Base-by-base conservation (phyloP, 2,329 filamentous ascomycete genomes). In the Calonectria crousiana region DNA sequence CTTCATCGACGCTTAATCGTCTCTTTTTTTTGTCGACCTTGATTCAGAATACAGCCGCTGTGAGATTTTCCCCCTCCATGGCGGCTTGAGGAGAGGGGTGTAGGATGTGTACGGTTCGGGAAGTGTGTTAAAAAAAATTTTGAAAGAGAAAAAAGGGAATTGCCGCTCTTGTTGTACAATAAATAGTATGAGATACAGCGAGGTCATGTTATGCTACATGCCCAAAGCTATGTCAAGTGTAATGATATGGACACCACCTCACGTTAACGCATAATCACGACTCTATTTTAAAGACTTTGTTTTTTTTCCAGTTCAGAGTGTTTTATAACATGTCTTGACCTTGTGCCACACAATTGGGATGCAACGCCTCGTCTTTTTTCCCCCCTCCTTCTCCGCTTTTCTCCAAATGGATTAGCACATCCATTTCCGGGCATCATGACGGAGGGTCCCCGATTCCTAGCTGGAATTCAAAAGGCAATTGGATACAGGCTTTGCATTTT, bases 1-100 rank as follows among this genome's bases (percentile, higher is more conserved):
- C 76, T 98, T 98, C 83, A 89, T 98, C 78, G 93, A 94, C 84
- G 92, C 92, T 75, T 95, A 88, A 85, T 71, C 60, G 62, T 30
- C 5, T 47, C 2, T 26, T 36, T n/a, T 23, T 52, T 38, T 58
- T 62, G 34, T 62, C 28, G 34, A 23, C 36, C 56, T 41, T 41
- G 34, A 16, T 23, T 62, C 56, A 41, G 41, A 28, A 18, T 23
- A 23, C 9, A 36, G n/a, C n/a, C n/a, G 10, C 34, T 4, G 26
- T 26, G 32, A 41, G 34, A 16, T 28, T 62, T 41, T 36, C 13
- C 56, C 34, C 14, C 34, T 62, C 34, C 26, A 23, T 10, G 9
- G 38, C 38, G n/a, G 14, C 23, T 13, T 5, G 20, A 20, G 34
- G 16, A 52, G 41, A 52, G 13, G 32, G 32, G 32, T 74, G 69